Conservation (phyloP, 208 protist species). For the Trypanosoma brucei region DNA sequence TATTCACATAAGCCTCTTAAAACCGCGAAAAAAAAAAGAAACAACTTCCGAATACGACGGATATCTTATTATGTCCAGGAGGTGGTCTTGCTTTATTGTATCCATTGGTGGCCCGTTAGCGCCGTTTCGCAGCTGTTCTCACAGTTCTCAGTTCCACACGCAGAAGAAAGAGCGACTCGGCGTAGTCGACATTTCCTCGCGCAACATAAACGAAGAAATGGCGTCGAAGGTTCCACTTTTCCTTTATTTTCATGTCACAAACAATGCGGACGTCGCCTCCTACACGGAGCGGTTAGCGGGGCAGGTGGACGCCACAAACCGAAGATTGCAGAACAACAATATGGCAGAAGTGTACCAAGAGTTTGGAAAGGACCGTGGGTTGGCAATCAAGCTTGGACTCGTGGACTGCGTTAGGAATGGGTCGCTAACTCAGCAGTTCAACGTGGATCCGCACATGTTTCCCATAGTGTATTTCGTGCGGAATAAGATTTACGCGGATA, state of each 20-base stretch:
- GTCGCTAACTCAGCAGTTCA: constrained; percentile 57
- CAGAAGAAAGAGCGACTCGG: constrained; percentile 25
- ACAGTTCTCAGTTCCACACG: background rate
- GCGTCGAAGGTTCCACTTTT: constrained; percentile 72
- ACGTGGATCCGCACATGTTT: constrained; percentile 73
- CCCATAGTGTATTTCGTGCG: constrained; percentile 82
- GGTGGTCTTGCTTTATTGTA: background rate
- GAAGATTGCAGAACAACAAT: constrained; percentile 32
- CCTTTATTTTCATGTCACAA: constrained; percentile 79
- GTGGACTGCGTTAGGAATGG: constrained; percentile 74
- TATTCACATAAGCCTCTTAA: no score
- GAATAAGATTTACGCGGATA: constrained; percentile 61
- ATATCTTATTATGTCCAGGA: background rate
- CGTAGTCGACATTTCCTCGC: constrained; percentile 57
- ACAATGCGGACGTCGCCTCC: constrained; percentile 58
- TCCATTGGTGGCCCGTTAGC: background rate
- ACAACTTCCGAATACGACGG: no score
- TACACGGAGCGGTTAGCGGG: constrained; percentile 57
- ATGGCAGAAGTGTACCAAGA: constrained; percentile 68
- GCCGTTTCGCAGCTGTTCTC: background rate
- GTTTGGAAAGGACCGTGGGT: constrained; percentile 67
- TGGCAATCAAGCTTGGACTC: constrained; percentile 80
- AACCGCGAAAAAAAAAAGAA: no score
- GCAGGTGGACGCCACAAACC: constrained; percentile 75
- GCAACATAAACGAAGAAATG: constrained; percentile 73